A percentile compares a stretch with the other conserved stretches of the same genome.
Conservation (phyloP, 202 grass and related monocot species). For the Zoysia matrella region DNA sequence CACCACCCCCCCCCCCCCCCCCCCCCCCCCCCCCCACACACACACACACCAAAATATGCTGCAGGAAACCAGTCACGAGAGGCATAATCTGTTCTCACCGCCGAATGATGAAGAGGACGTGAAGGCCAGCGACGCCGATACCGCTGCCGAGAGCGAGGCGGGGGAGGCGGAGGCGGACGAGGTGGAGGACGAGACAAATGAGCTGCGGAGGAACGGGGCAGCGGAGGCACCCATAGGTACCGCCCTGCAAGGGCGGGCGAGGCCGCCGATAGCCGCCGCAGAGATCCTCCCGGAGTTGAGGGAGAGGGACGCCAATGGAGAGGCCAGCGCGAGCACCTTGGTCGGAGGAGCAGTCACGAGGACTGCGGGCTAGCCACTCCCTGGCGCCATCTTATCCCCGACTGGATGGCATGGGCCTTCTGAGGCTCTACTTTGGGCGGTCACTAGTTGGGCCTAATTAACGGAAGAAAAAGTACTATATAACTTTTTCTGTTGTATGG, state of each 20-base stretch:
- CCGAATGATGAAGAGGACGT: conserved; percentile 63
- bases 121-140: conserved; percentile 60
- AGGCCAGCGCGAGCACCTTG: conserved; percentile 50
- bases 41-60: no score
- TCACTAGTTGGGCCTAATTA: background rate
- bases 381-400: conserved; percentile 49
- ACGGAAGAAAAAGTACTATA: no score
- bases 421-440: background rate
- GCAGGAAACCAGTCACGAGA: background rate
- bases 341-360: background rate
- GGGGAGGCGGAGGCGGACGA: conserved; percentile 34
- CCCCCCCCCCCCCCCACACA: no score
- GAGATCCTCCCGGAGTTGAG: conserved; percentile 57
- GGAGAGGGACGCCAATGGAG: conserved; percentile 59
- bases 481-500: no score
- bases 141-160: conserved; percentile 42
- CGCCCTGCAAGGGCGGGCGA: conserved; percentile 20
- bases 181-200: conserved; percentile 48
- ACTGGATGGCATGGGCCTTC: conserved; percentile 6
- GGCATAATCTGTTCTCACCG: conserved; percentile 40
- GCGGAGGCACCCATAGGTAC: conserved; percentile 38
- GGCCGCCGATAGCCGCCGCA: conserved; percentile 33
- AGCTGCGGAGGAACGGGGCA: conserved; percentile 45
- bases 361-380: conserved; percentile 32
- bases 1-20: no score